Evolutionary conservation across 371 early-diverging fungal genomes (phyloP).

Genomic region (Dinochytrium kinnereticum): DNA sequence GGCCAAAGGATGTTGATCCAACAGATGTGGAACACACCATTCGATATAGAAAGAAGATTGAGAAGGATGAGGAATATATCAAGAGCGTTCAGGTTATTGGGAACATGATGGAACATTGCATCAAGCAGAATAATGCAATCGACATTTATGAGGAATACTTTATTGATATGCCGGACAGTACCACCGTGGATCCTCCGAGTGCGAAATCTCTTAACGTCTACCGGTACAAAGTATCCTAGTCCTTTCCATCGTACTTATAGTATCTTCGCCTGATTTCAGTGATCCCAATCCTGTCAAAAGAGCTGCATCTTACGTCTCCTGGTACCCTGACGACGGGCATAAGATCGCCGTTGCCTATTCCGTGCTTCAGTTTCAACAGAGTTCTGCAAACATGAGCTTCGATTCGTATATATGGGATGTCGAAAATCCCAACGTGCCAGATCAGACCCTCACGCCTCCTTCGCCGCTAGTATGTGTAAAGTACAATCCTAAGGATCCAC

Average conservation of each 20-base stretch:
- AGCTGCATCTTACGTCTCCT: conserved; percentile 56
- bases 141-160: conserved; percentile 68
- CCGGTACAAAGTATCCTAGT: conserved; percentile 35
- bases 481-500: conserved; percentile 67
- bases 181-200: conserved; percentile 48
- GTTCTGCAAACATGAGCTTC: conserved; percentile 51
- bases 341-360: conserved; percentile 65
- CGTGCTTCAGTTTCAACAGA: conserved; percentile 56
- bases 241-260: neutral
- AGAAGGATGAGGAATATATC: conserved; percentile 66
- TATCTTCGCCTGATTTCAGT: conserved; percentile 26
- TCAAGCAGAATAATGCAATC: conserved; percentile 67
- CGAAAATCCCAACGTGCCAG: conserved; percentile 61
- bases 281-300: conserved; percentile 59
- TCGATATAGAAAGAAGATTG: conserved; percentile 63
- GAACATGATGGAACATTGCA: conserved; percentile 60
- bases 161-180: conserved; percentile 47
- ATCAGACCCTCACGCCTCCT: conserved; percentile 55
- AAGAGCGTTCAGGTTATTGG: conserved; percentile 54
- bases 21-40: conserved; percentile 64
- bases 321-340: conserved; percentile 66
- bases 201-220: conserved; percentile 61
- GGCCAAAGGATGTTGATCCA: conserved; percentile 66
- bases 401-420: conserved; percentile 68
- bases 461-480: conserved; percentile 58